phyloP scores from a whole-genome alignment of 176 grass and related monocot genomes.

The Miscanthus lutarioriparius region DNA sequence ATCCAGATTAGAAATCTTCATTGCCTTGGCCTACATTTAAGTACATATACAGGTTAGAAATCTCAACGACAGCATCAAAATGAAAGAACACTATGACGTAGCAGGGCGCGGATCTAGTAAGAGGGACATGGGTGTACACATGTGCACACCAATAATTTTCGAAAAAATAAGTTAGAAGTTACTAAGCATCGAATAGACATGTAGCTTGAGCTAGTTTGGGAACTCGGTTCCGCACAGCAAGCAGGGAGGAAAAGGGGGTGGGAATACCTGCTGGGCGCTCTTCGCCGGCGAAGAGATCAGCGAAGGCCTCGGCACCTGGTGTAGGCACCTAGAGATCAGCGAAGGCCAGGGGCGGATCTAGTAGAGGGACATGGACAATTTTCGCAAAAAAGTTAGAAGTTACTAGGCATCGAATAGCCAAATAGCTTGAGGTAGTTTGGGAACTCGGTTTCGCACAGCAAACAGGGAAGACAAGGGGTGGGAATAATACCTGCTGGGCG shows the following conservation, averaged over 20 bases:
- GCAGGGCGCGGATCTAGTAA: not conserved
- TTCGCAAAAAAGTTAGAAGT: too few species aligned
- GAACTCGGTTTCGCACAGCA: not conserved
- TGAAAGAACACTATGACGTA: not conserved
- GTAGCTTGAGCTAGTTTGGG: not conserved
- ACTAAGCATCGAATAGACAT: not conserved
- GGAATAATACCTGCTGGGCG: not conserved
- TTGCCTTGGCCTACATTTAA: conserved; percentile 4
- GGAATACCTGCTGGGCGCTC: not conserved
- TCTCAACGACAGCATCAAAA: not conserved
- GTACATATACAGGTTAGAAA: not conserved
- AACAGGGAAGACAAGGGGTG: not conserved
- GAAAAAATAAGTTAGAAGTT: not conserved
- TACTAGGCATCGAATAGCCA: too few species aligned
- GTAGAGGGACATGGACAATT: not conserved
- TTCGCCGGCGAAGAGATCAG: not conserved
- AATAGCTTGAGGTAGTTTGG: not conserved
- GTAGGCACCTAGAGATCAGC: too few species aligned
- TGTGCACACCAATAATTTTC: not conserved
- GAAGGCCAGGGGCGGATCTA: not conserved
- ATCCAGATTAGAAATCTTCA: not conserved
- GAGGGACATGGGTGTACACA: not conserved
- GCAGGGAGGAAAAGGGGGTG: not conserved
- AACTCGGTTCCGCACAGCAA: not conserved
- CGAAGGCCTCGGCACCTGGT: not conserved